phyloP scores from a whole-genome alignment of 768 basidiomycete species.

The Xerocomellus dryophilus region DNA sequence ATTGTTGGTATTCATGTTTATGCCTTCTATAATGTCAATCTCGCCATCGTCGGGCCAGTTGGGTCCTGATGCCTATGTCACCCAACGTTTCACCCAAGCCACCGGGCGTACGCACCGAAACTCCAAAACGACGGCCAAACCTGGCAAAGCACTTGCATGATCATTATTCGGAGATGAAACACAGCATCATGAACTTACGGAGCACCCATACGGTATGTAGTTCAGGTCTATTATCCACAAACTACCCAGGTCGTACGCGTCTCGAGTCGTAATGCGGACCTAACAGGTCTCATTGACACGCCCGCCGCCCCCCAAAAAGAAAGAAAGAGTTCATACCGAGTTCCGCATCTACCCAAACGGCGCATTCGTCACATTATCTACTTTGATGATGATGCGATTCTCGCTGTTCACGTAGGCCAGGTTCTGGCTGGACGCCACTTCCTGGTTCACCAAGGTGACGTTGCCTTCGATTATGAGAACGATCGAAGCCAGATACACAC shows the following conservation, averaged over 20 bases:
- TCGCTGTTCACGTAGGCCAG: slow-evolving; percentile 59
- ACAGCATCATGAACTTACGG: slow-evolving; percentile 33
- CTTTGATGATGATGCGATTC: slow-evolving; percentile 67
- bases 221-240: slow-evolving; percentile 46
- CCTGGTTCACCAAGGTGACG: slow-evolving; percentile 54
- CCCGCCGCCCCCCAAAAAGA: not conserved
- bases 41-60: slow-evolving; percentile 49
- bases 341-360: slow-evolving; percentile 50
- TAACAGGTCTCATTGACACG: slow-evolving; percentile 15
- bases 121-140: slow-evolving; percentile 35
- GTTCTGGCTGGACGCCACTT: slow-evolving; percentile 43
- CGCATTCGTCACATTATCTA: slow-evolving; percentile 66
- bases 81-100: not conserved
- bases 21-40: slow-evolving; percentile 60
- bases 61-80: slow-evolving; percentile 10
- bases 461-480: slow-evolving; percentile 43
- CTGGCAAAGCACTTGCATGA: slow-evolving; percentile 4
- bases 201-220: slow-evolving; percentile 58
- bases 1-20: slow-evolving; percentile 50
- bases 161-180: slow-evolving; percentile 2
- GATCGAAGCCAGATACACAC: not conserved
- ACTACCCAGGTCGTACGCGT: slow-evolving; percentile 42
- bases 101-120: slow-evolving; percentile 17
- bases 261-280: slow-evolving; percentile 46
- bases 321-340: slow-evolving; percentile 40